Base-by-base conservation (phyloP, 176 grass and related monocot species). In the Cenchrus fungigraminus region DNA sequence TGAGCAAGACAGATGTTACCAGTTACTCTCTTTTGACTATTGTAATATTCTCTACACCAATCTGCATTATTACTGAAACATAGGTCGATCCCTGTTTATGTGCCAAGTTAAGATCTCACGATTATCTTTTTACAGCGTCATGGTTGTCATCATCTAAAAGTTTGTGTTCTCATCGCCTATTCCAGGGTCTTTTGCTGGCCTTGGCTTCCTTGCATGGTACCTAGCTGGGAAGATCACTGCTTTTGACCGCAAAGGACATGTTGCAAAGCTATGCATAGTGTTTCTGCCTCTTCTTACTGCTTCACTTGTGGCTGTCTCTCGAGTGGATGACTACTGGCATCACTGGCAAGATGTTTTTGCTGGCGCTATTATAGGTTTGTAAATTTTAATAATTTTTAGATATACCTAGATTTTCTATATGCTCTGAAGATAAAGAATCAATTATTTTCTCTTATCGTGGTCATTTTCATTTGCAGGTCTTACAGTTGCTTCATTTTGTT, bases 301-400 rank as follows among this genome's bases (percentile, higher is more conserved):
- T 42, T 29, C 94, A 53, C 88, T 96, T 62, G 89, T 96, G 37
- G 94, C 84, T 19, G 91, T 96, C 69, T 96, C 94, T 64, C 89
- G 91, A 82, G 94, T 96, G 25, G 94, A 96, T 79, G 94, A 96
- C 84, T 96, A 96, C 79, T 96, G 94, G 94, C 94, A 93, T 89
- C 94, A 96, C 65, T 96, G 94, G 94, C 94, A 96, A 79, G 94
- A 96, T 86, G 94, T 96, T 51, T 87, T 93, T 71, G 71, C 91
- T 58, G 94, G 94, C 47, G 81, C 52, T 51, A 65, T 96, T 71
- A 25, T 96, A 91, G 94, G 94, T 89, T 82, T 85, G 84, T 31
- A 61, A 56, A 57, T 79, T 80, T 85, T 32, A 32, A 20, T 81
- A 37, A 8, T 46, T 67, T 65, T 60, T 51, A 12, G 19, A 34